phyloP scores from a whole-genome alignment of 2,329 filamentous ascomycete species.

The Fusarium sp. region DNA sequence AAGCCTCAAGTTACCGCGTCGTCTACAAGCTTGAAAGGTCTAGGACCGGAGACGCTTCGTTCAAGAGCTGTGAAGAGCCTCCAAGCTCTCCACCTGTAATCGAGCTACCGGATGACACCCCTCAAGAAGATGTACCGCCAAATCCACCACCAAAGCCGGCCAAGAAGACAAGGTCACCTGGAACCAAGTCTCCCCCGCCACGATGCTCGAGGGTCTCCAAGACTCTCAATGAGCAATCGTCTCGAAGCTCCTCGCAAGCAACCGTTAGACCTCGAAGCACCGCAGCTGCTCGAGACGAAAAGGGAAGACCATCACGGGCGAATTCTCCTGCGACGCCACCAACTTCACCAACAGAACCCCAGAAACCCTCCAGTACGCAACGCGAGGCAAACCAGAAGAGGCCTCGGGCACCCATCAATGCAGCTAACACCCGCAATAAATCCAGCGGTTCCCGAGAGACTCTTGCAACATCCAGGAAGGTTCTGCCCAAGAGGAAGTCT shows the following conservation, averaged over 20 bases:
- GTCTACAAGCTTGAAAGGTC: constrained; percentile 70
- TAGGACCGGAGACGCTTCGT: constrained; percentile 57
- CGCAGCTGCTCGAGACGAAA: constrained; percentile 17
- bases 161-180: constrained; percentile 19
- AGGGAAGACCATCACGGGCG: constrained; percentile 12
- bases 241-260: constrained; percentile 8
- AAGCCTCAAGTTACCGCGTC: constrained; percentile 61
- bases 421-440: constrained; percentile 45
- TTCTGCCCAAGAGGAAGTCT: constrained; percentile 38
- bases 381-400: constrained; percentile 43
- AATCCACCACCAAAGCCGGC: constrained; percentile 24
- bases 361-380: constrained; percentile 13
- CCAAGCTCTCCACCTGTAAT: constrained; percentile 38
- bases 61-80: constrained; percentile 49
- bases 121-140: not conserved
- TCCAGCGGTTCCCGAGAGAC: constrained; percentile 37
- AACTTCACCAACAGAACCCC: constrained; percentile 15
- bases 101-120: constrained; percentile 44
- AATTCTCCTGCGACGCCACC: constrained; percentile 22
- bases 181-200: constrained; percentile 21
- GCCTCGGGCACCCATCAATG: constrained; percentile 30
- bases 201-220: constrained; percentile 23
- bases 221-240: constrained; percentile 6
- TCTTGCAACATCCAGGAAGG: constrained; percentile 19
- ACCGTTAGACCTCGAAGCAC: constrained; percentile 7